Evolutionary conservation across 768 basidiomycete genomes (phyloP), one percentile per base, ranked within the genome.

Genomic region (Epithele typhae): DNA sequence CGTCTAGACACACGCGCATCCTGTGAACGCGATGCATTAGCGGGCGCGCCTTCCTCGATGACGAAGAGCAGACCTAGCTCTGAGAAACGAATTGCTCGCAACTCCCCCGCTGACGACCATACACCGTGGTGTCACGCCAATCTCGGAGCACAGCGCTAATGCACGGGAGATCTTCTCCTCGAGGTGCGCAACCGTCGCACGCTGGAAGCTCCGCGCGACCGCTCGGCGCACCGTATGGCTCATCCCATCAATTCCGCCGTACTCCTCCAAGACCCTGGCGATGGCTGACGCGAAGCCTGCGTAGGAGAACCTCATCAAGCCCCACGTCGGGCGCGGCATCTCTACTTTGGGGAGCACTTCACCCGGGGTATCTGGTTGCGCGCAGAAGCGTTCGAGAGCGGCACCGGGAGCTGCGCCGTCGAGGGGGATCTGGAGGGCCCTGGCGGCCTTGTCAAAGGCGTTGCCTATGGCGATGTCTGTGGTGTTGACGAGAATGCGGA

Each of bases 101-200:
- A 99, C 95, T 2, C 95, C 95, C 0, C 95, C 95, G 48, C 91
- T 92, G 14, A 88, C 81, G 1, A 96, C 89, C 21, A 98, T 54
- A n/a, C n/a, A n/a, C n/a, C n/a, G n/a, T n/a, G n/a, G n/a, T n/a
- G n/a, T n/a, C n/a, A n/a, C n/a, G n/a, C n/a, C n/a, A n/a, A n/a
- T n/a, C n/a, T n/a, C n/a, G n/a, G n/a, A n/a, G n/a, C n/a, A n/a
- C n/a, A n/a, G n/a, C n/a, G n/a, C n/a, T n/a, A n/a, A n/a, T n/a
- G n/a, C n/a, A n/a, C n/a, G n/a, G n/a, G 61, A 44, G 9, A 95
- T 68, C 66, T 94, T 96, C 37, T 81, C 77, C 56, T 81, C 82
- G 0, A 97, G 70, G 42, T 94, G 92, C 7, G 60, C 68, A 5
- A 87, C 77, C 0, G 82, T 88, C 0, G 82, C 78, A 3, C 67